These are phyloP conservation scores for Coemansia umbellata DNA, from an alignment of 192 early-diverging fungal species.

Conservation along the genomic window DNA sequence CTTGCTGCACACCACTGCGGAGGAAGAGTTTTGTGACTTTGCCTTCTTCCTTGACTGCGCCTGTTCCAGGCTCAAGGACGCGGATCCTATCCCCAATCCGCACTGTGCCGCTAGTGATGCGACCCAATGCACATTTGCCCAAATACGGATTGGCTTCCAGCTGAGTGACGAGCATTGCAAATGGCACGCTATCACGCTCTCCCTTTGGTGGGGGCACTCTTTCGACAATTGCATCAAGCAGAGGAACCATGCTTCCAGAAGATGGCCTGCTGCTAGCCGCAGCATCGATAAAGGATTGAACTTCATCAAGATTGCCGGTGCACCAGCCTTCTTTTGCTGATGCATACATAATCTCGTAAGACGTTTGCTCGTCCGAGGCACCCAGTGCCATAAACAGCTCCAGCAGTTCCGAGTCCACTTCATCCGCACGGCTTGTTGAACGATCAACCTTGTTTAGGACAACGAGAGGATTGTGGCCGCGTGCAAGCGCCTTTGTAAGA, in stretches of 20 bases:
- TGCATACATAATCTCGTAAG: conserved; percentile 72
- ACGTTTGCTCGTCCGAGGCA: conserved; percentile 74
- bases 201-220: conserved; percentile 63
- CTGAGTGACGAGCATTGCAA: conserved; percentile 84
- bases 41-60: conserved; percentile 63
- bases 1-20: conserved; percentile 67
- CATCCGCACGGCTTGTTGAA: conserved; percentile 66
- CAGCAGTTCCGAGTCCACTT: conserved; percentile 75
- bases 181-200: conserved; percentile 60
- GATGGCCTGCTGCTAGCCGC: no score
- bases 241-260: conserved; percentile 57
- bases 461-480: conserved; percentile 70
- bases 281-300: conserved; percentile 7
- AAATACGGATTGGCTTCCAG: conserved; percentile 78
- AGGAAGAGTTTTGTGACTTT: conserved; percentile 73
- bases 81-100: conserved; percentile 73
- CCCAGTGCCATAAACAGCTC: conserved; percentile 78
- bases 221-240: conserved; percentile 71
- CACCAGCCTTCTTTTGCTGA: conserved; percentile 87
- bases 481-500: conserved; percentile 70
- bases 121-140: conserved; percentile 79
- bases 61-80: conserved; percentile 62
- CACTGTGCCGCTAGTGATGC: conserved; percentile 65
- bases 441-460: conserved; percentile 86
- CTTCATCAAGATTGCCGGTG: conserved; percentile 50